phyloP scores from a whole-genome alignment of 495 filamentous ascomycete genomes.

The Neurospora sp. region DNA sequence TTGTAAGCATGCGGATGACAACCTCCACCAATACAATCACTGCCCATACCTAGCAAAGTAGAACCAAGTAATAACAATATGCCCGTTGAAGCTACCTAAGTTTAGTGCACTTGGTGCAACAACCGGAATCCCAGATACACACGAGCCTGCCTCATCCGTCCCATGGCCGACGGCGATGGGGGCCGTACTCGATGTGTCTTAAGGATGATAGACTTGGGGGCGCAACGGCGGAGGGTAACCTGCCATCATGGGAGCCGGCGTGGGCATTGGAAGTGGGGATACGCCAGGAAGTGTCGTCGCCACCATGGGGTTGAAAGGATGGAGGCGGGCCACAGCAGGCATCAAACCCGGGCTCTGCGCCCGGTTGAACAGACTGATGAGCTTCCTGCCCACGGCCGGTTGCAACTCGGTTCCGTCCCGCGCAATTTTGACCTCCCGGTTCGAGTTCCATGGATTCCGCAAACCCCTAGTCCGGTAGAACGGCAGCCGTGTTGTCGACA shows the following conservation, averaged over 20 bases:
- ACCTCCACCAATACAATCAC: background rate
- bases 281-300: background rate
- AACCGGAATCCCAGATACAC: background rate
- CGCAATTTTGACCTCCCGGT: slow-evolving; percentile 93
- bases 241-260: slow-evolving; percentile 1
- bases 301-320: slow-evolving; percentile 9
- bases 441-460: slow-evolving; percentile 94
- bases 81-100: background rate
- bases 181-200: background rate
- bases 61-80: background rate
- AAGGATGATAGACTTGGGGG: background rate
- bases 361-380: slow-evolving; percentile 70
- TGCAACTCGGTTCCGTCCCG: slow-evolving; percentile 93
- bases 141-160: background rate
- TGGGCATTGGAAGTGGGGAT: slow-evolving; percentile 1
- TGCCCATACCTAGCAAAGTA: background rate
- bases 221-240: slow-evolving; percentile 7
- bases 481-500: slow-evolving; percentile 74
- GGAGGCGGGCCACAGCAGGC: slow-evolving; percentile 4
- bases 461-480: slow-evolving; percentile 87
- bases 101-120: background rate
- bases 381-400: slow-evolving; percentile 63
- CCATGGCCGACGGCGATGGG: background rate
- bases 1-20: background rate
- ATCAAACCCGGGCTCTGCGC: slow-evolving; percentile 31